These are phyloP conservation scores for Pontederia paniculata DNA, from an alignment of 176 grass and related monocot genomes.

Conservation along the genomic window DNA sequence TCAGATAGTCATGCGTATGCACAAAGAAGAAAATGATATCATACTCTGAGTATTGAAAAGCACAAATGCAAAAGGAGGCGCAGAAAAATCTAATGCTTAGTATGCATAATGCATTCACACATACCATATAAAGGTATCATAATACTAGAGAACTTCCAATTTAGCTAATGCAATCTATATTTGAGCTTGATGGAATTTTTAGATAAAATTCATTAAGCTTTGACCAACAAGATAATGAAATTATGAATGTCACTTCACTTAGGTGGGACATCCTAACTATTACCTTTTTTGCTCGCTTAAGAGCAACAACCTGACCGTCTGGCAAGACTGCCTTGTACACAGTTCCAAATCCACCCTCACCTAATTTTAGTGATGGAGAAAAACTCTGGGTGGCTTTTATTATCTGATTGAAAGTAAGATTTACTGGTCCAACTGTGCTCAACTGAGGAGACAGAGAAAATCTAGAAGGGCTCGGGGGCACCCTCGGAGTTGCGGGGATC, in stretches of 20 bases:
- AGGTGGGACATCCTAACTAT: conserved; percentile 8
- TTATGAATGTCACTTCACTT: neutral
- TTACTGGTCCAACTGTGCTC: conserved; percentile 54
- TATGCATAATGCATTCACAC: too few species aligned
- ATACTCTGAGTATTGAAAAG: too few species aligned
- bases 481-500: conserved; percentile 53
- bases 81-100: too few species aligned
- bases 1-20: too few species aligned
- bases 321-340: conserved; percentile 78
- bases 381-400: conserved; percentile 85
- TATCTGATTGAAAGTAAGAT: conserved; percentile 67
- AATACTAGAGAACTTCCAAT: too few species aligned
- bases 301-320: conserved; percentile 59
- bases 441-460: conserved; percentile 72
- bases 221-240: too few species aligned
- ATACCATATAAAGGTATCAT: too few species aligned
- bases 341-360: conserved; percentile 92
- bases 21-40: too few species aligned
- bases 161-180: too few species aligned
- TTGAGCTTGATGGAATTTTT: too few species aligned
- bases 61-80: too few species aligned
- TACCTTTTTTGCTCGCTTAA: conserved; percentile 99
- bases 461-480: conserved; percentile 97
- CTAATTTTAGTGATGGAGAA: conserved; percentile 66
- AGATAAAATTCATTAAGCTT: too few species aligned